Base-by-base conservation (phyloP, 2,329 filamentous ascomycete genomes). In the Gyromitra esculenta region DNA sequence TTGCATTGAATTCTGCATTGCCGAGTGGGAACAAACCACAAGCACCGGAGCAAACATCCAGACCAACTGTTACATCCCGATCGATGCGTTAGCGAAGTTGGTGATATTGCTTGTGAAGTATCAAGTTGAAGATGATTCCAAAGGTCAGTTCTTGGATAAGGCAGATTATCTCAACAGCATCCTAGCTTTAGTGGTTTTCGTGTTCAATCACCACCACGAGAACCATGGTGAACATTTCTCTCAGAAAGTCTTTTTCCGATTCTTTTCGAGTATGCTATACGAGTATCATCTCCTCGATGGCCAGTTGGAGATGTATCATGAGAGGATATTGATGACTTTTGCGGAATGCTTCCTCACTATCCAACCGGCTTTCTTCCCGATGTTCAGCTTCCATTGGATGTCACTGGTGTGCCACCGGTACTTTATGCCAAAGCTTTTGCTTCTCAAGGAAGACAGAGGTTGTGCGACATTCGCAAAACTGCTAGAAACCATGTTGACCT, bases 171-270 rank as follows among this genome's bases (percentile, higher is more conserved):
- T 98, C 60, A 91, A 95, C 79, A 91, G 91, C 0, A 89, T 95
- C 66, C 84, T 97, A 52, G 89, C 91, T 5, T 85, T 97, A n/a
- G 86, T 93, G 43, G 88, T 93, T 2, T 85, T 99, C 73, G 88
- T 97, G 2, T 87, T 97, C 76, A 95, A 92, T 83, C 90, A 96
- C 80, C 93, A 98, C 82, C 91, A 96, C 81, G 87, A 92, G 72
- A 92, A 91, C 83, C 89, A 91, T 59, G 91, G 90, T 2, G 94
- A 97, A 69, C 88, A 87, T 50, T 94, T 97, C 85, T 95, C 93
- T 81, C 92, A 95, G 82, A 91, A 93, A 77, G 90, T 96, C 39
- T 98, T 97, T 86, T 96, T 94, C 88, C 90, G 95, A 59, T 87
- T 99, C 54, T 91, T 97, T 82, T 95, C 93, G 0, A 88, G 91